Conservation (phyloP, 345 rosid genomes). For the Populus tremula region DNA sequence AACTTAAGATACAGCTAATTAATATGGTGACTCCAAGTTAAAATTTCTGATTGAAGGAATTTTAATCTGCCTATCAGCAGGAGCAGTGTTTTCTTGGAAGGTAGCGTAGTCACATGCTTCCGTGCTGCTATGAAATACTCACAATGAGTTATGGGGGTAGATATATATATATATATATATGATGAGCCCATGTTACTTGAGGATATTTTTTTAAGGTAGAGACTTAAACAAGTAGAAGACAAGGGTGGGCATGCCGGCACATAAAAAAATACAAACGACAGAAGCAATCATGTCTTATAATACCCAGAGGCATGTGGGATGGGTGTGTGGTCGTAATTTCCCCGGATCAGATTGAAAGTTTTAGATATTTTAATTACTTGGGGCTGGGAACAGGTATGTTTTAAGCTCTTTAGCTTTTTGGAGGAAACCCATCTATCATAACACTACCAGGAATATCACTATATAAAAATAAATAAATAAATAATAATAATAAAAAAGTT, state of each 20-base stretch:
- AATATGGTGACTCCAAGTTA: not conserved
- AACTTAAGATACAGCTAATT: too few relatives aligned
- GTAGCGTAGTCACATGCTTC: not conserved
- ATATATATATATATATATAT: too few relatives aligned
- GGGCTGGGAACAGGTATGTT: not conserved
- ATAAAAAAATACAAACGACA: not conserved
- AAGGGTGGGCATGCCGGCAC: conserved; percentile 2
- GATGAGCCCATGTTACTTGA: not conserved
- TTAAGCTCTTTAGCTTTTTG: conserved; percentile 17
- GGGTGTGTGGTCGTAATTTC: conserved; percentile 8
- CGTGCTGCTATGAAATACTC: not conserved
- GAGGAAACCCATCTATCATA: conserved; percentile 9
- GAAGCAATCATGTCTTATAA: not conserved
- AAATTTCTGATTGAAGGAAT: too few relatives aligned
- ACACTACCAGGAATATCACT: too few relatives aligned
- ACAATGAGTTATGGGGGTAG: too few relatives aligned
- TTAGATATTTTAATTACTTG: not conserved
- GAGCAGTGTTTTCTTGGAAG: not conserved
- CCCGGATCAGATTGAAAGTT: conserved; percentile 7
- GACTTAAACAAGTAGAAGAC: not conserved
- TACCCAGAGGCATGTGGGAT: conserved; percentile 21
- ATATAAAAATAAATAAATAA: too few relatives aligned
- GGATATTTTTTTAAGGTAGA: not conserved
- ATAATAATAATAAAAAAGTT: too few relatives aligned
- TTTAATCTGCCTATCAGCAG: not conserved